phyloP scores from a whole-genome alignment of 2,329 filamentous ascomycete species.

The Fusarium verrucosum region DNA sequence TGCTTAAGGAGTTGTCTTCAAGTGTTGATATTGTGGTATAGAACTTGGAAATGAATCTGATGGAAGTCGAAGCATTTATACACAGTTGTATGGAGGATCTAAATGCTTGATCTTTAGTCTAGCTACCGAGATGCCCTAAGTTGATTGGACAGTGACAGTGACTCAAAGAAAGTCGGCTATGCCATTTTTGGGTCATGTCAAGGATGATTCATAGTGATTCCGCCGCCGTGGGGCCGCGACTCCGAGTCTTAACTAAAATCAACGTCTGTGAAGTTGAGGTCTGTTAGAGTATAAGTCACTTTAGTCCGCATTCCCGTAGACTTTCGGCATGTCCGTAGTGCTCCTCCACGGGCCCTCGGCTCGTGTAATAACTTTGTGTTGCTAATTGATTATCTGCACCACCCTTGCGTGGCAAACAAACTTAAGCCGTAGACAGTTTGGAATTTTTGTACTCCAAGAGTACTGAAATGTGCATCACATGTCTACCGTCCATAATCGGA shows the following conservation, averaged over 20 bases:
- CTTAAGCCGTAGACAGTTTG: too few species aligned
- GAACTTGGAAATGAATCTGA: accelerated
- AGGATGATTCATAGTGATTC: conserved; percentile 26
- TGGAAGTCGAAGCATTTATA: not conserved
- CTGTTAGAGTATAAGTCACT: not conserved
- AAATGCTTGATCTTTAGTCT: not conserved
- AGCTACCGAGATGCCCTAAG: accelerated
- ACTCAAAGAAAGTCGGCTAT: not conserved
- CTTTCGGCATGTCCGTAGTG: not conserved
- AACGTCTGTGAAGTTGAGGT: accelerated
- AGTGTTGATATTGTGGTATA: not conserved
- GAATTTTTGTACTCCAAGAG: too few species aligned
- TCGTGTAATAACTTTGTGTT: too few species aligned
- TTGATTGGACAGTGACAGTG: not conserved
- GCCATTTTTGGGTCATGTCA: not conserved
- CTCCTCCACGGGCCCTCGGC: conserved; percentile 1
- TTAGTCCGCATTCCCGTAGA: not conserved
- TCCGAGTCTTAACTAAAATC: accelerated
- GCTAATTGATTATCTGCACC: too few species aligned
- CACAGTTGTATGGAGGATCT: accelerated
- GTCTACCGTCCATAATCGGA: too few species aligned
- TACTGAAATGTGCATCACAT: too few species aligned
- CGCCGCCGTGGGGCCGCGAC: not conserved
- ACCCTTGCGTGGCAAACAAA: too few species aligned
- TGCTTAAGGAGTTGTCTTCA: accelerated